phyloP scores from a whole-genome alignment of 495 filamentous ascomycete species.

The Podospora conica region DNA sequence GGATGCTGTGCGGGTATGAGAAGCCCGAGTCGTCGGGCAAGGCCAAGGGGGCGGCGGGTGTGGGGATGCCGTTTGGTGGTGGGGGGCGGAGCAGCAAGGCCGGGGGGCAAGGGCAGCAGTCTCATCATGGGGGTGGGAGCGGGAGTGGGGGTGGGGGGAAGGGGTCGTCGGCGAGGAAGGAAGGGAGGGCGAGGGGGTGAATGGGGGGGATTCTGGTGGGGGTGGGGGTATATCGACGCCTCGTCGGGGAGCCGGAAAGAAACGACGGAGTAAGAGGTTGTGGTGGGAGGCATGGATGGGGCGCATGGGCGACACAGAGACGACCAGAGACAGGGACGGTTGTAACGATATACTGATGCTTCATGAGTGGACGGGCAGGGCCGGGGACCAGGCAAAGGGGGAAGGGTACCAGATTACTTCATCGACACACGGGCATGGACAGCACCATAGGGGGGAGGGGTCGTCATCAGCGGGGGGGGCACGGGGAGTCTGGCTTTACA shows the following conservation, averaged over 20 bases:
- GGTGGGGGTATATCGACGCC: background rate
- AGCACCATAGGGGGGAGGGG: background rate
- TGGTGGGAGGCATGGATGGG: background rate
- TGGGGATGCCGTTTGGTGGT: too few species aligned
- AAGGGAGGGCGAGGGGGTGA: background rate
- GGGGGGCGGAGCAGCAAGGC: background rate
- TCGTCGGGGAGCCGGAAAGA: too few species aligned
- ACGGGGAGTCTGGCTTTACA: background rate
- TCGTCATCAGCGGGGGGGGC: background rate
- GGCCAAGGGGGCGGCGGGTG: background rate
- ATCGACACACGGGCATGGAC: background rate
- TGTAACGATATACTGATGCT: background rate
- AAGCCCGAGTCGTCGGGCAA: conserved; percentile 15
- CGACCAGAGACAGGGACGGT: background rate
- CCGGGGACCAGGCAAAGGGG: background rate
- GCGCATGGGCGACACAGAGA: background rate
- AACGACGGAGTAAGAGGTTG: background rate
- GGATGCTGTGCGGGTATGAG: conserved; percentile 44
- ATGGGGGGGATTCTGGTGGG: too few species aligned
- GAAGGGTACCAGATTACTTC: background rate
- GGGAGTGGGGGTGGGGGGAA: background rate
- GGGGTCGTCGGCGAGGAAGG: background rate
- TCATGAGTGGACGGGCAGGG: background rate
- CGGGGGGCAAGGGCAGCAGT: background rate
- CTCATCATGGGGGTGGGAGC: background rate